Evolutionary conservation across 1,139 yeast species (phyloP).

Genomic region (Zygosaccharomyces sapae): DNA sequence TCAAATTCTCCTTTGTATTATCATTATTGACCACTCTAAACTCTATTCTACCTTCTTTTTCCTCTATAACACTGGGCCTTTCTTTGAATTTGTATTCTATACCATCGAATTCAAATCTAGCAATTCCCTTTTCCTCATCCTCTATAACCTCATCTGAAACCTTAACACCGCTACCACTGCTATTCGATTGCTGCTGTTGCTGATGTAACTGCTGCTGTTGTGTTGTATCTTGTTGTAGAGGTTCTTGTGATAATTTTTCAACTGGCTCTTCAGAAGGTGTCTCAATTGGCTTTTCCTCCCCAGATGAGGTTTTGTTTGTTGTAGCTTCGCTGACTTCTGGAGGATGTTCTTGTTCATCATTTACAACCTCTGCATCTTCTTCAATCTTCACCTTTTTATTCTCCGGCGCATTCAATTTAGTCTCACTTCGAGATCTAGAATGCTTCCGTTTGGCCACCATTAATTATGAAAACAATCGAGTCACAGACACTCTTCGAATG

Average conservation of each 20-base stretch:
- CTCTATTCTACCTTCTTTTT: constrained; percentile 84
- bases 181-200: constrained; percentile 22
- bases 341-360: constrained; percentile 5
- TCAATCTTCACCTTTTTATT: constrained; percentile 17
- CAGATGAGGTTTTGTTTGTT: constrained; percentile 5
- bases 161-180: constrained; percentile 23
- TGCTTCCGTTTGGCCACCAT: constrained; percentile 24
- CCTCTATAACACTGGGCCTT: constrained; percentile 90
- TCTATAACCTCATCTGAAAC: constrained; percentile 29
- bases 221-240: constrained; percentile 32
- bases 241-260: constrained; percentile 37
- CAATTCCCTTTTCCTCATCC: constrained; percentile 45
- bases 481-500: neutral
- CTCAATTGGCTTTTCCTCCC: constrained; percentile 14
- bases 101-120: constrained; percentile 65
- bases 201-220: constrained; percentile 12
- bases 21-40: constrained; percentile 96
- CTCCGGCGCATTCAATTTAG: constrained; percentile 17
- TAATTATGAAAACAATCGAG: constrained; percentile 6
- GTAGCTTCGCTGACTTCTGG: constrained; percentile 6
- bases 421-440: constrained; percentile 13
- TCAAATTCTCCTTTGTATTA: constrained; percentile 77
- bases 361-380: constrained; percentile 4
- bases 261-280: constrained; percentile 6
- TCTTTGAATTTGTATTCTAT: constrained; percentile 82